Percentiles rank a stretch among this genome's conserved stretches.
phyloP scores from a whole-genome alignment of 768 basidiomycete species.

The Pulveroboletus sp. region DNA sequence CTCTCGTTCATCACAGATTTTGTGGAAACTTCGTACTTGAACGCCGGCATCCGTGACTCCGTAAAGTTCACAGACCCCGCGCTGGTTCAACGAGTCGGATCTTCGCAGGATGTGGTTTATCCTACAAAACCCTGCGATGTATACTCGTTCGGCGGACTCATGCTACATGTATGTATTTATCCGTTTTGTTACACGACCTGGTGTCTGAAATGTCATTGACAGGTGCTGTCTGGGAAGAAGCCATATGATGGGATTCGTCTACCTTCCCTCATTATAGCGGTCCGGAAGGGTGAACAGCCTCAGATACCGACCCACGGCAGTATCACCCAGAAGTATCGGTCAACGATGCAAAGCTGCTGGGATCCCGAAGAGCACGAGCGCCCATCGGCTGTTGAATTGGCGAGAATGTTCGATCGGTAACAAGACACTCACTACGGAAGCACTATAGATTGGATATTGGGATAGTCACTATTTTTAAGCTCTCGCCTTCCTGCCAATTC shows the following conservation, averaged over 20 bases:
- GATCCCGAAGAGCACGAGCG: constrained; percentile 12
- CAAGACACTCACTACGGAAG: too few species aligned
- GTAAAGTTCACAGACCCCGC: constrained; percentile 45
- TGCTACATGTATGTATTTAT: constrained; percentile 22
- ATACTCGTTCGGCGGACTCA: constrained; percentile 36
- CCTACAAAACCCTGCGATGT: constrained; percentile 22
- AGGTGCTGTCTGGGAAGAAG: constrained; percentile 20
- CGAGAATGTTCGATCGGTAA: neutral
- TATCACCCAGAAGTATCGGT: constrained; percentile 1
- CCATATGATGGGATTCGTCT: constrained; percentile 11
- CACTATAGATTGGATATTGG: too few species aligned
- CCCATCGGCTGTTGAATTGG: constrained; percentile 11
- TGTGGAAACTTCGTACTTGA: constrained; percentile 25
- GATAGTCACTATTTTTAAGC: too few species aligned
- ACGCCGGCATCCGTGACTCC: constrained; percentile 36
- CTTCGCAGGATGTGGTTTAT: neutral
- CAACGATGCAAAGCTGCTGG: constrained; percentile 17
- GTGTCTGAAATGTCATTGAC: constrained; percentile 5
- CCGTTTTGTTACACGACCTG: neutral
- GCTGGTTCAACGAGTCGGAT: constrained; percentile 9
- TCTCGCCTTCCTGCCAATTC: too few species aligned
- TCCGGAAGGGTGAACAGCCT: constrained; percentile 11
- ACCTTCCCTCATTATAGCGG: neutral
- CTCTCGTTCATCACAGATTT: constrained; percentile 30
- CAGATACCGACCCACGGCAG: constrained; percentile 4